Evolutionary conservation across 2,329 filamentous ascomycete genomes (phyloP).

Genomic region (Clonostachys byssicola): DNA sequence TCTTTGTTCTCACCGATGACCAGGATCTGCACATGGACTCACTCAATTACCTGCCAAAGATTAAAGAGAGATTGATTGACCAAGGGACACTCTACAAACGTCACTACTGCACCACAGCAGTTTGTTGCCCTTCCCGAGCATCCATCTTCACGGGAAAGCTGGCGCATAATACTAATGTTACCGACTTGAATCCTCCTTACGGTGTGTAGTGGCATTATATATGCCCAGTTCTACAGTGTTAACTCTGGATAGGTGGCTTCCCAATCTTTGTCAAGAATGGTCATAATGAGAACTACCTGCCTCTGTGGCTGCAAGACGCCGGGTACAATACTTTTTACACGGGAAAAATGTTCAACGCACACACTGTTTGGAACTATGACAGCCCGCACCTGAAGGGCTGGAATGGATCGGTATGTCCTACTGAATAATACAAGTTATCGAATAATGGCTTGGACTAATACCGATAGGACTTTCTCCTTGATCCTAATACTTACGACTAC

Average conservation of each 20-base stretch:
- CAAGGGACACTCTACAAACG: constrained; percentile 48
- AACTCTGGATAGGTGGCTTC: constrained; percentile 22
- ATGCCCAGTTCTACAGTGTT: neutral
- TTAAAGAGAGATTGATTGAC: constrained; percentile 44
- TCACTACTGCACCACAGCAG: constrained; percentile 46
- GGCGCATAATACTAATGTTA: constrained; percentile 7
- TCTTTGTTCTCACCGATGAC: constrained; percentile 60
- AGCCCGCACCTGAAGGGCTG: constrained; percentile 50
- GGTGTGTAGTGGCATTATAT: neutral
- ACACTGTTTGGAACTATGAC: constrained; percentile 42
- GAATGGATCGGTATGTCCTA: constrained; percentile 35
- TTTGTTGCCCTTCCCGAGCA: constrained; percentile 5
- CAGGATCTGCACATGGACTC: constrained; percentile 55
- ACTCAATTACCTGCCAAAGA: constrained; percentile 45
- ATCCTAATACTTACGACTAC: constrained; percentile 66
- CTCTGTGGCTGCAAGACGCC: constrained; percentile 43
- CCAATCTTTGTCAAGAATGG: constrained; percentile 45
- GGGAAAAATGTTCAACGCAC: constrained; percentile 49
- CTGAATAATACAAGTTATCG: neutral
- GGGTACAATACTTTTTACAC: constrained; percentile 50
- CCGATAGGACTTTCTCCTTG: constrained; percentile 45
- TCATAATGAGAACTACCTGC: constrained; percentile 43
- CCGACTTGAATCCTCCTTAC: constrained; percentile 2
- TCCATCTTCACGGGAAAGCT: constrained; percentile 6
- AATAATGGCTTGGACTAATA: neutral